Evolutionary conservation across 441 rosid species (phyloP).

Genomic region (Pelargonium australe): DNA sequence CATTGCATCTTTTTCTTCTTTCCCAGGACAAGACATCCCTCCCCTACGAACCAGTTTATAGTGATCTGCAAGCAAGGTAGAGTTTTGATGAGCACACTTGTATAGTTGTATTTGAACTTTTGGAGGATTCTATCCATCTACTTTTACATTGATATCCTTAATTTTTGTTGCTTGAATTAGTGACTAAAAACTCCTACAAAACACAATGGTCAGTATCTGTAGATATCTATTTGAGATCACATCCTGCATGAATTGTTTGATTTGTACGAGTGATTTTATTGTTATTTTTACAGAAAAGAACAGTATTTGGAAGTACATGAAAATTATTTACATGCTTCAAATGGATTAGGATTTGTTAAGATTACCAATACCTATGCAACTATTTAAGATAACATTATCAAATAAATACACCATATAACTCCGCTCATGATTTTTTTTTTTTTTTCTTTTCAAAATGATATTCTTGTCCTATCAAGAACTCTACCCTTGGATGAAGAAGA

Average conservation of each 20-base stretch:
- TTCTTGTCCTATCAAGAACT: no score
- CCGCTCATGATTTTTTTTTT: background rate
- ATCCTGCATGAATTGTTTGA: no score
- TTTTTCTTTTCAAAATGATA: no score
- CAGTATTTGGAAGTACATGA: no score
- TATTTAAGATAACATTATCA: background rate
- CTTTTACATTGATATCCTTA: background rate
- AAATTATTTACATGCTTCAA: background rate
- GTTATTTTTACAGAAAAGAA: no score
- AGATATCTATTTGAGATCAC: no score
- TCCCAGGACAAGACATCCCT: constrained; percentile 72
- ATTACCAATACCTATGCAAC: background rate
- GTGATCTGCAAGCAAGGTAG: constrained; percentile 85
- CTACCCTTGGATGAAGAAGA: no score
- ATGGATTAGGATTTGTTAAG: background rate
- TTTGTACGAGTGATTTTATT: no score
- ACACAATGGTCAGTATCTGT: no score
- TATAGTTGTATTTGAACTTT: background rate
- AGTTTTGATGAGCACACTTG: background rate
- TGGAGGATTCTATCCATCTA: background rate
- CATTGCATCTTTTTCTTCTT: constrained; percentile 21
- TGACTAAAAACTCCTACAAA: no score
- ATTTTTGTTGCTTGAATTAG: no score
- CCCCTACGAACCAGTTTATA: constrained; percentile 79
- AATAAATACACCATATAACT: background rate